Evolutionary conservation across 805 yeast species (phyloP), one percentile per base, ranked within the genome.

Genomic region (Pichia californica): DNA sequence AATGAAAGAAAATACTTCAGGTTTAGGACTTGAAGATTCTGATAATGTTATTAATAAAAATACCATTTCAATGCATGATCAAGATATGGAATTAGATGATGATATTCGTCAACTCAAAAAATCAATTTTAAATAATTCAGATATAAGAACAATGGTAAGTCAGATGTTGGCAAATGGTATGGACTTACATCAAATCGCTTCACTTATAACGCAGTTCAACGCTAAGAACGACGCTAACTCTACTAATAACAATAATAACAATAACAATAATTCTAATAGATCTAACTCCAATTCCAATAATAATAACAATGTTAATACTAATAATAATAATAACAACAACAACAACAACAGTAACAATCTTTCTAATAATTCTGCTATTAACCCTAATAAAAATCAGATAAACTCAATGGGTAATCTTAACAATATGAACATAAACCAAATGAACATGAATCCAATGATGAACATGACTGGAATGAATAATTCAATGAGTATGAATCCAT

Each of bases 91-190:
- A 10, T 30, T 31, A 16, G 31, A 38, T 21, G 37, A 40, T 20
- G 43, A 40, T 11, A 32, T 18, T 14, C 23, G 25, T 8, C 18
- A 14, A 10, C 26, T 39, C n/a, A 30, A 26, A 15, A 11, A 19
- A 2, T 18, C 47, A 3, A 23, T 44, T 23, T 31, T 35, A 26
- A 23, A 30, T 9, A 44, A 31, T 13, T 18, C 27, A 8, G 43
- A 39, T 8, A 33, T 35, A 9, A 15, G 30, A 20, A 26, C 35
- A 41, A 54, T 60, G 59, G 66, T 63, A 18, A 50, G 57, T 35
- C 67, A 63, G 50, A 56, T 64, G 65, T 48, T 62, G 13, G 57
- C 62, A 15, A 58, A 57, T 43, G 68, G 68, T 14, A 55, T 64
- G 61, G 64, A 61, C 44, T 48, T 63, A 51, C 52, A 53, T 40